phyloP scores from a whole-genome alignment of 768 basidiomycete species.

The Trametes gibbosa region DNA sequence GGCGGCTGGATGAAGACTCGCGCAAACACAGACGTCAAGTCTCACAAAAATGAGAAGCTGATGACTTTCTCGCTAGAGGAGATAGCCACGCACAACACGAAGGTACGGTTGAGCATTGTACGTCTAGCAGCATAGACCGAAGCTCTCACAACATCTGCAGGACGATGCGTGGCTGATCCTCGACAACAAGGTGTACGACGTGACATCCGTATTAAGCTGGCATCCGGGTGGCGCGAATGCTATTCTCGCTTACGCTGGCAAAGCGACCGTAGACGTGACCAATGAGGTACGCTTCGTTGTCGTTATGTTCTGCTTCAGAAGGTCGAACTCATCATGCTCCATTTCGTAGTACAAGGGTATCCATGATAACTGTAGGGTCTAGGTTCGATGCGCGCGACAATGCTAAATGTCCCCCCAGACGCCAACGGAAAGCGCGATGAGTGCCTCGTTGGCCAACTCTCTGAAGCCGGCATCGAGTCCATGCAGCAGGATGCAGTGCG shows the following conservation, averaged over 20 bases:
- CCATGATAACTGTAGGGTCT: conserved; percentile 20
- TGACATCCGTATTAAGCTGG: conserved; percentile 23
- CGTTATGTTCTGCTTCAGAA: neutral
- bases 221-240: conserved; percentile 26
- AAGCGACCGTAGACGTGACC: conserved; percentile 22
- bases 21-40: neutral
- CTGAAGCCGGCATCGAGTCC: conserved; percentile 16
- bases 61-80: conserved; percentile 36
- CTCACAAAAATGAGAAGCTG: neutral
- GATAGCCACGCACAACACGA: conserved; percentile 42
- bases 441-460: conserved; percentile 20
- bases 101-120: too few species aligned
- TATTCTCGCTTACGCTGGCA: conserved; percentile 24
- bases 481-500: conserved; percentile 23
- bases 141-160: too few species aligned
- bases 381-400: neutral
- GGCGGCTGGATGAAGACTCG: conserved; percentile 24
- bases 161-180: conserved; percentile 49
- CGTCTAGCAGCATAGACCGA: too few species aligned
- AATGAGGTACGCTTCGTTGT: conserved; percentile 13
- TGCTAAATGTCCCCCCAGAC: neutral
- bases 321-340: neutral
- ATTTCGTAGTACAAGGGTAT: conserved; percentile 22
- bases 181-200: conserved; percentile 38
- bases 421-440: conserved; percentile 24